Percentiles rank a stretch among this genome's conserved stretches.
These are phyloP conservation scores for Cercospora citrullina DNA, from an alignment of 2,329 filamentous ascomycete species.

Conservation along the genomic window DNA sequence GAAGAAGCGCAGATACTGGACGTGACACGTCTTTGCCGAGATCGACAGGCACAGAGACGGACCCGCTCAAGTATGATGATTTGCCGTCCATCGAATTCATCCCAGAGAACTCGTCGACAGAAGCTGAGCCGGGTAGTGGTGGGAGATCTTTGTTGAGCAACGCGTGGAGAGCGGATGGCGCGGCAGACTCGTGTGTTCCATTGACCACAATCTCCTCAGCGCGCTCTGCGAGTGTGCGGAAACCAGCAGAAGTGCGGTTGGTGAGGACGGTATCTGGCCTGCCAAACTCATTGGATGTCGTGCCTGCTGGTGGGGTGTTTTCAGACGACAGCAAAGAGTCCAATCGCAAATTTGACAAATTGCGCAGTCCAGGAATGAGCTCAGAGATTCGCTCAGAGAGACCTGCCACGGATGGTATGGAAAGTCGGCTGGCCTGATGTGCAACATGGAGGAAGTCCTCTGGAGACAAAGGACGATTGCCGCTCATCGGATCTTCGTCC, in stretches of 20 bases:
- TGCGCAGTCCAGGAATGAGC: slow-evolving; percentile 47
- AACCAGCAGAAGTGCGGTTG: slow-evolving; percentile 41
- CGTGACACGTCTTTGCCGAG: slow-evolving; percentile 30
- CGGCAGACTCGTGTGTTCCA: slow-evolving; percentile 40
- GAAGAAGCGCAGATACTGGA: slow-evolving; percentile 35
- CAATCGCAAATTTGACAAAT: slow-evolving; percentile 39
- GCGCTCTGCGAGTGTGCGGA: slow-evolving; percentile 41
- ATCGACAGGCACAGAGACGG: slow-evolving; percentile 37
- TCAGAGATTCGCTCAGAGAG: slow-evolving; percentile 50
- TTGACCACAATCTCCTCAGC: slow-evolving; percentile 42
- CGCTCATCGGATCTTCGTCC: slow-evolving; percentile 24
- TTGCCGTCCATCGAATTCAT: slow-evolving; percentile 30
- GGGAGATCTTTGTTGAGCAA: slow-evolving; percentile 41
- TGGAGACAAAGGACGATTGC: slow-evolving; percentile 42
- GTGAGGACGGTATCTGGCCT: slow-evolving; percentile 39
- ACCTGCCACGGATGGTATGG: slow-evolving; percentile 48
- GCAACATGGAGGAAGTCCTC: slow-evolving; percentile 44
- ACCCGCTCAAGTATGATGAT: slow-evolving; percentile 35
- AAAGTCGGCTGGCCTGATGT: slow-evolving; percentile 48
- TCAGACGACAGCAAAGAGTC: slow-evolving; percentile 42
- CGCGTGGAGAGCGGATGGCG: slow-evolving; percentile 22
- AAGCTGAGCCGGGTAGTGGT: slow-evolving; percentile 36
- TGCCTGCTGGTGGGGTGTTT: slow-evolving; percentile 34
- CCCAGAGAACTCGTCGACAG: slow-evolving; percentile 32
- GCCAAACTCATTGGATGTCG: slow-evolving; percentile 23